Evolutionary conservation across 2,329 filamentous ascomycete species (phyloP).

Genomic region (Nemania sp.): DNA sequence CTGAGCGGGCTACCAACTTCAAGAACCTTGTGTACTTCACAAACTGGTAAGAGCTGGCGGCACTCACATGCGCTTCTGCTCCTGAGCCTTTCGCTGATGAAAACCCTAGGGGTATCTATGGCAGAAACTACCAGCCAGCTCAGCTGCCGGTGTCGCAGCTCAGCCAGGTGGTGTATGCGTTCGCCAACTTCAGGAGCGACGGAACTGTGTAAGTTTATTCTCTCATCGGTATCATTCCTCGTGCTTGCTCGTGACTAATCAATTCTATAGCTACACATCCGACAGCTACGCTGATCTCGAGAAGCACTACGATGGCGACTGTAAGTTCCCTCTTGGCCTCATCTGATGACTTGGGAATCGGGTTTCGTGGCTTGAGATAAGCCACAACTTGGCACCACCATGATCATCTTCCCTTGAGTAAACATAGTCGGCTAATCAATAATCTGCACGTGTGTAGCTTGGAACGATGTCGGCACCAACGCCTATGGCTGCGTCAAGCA

Average conservation of each 20-base stretch:
- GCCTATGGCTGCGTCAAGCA: constrained; percentile 83
- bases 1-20: constrained; percentile 40
- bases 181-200: constrained; percentile 73
- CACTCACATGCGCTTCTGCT: not conserved
- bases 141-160: constrained; percentile 71
- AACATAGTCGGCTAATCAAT: constrained; percentile 23
- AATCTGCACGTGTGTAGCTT: constrained; percentile 42
- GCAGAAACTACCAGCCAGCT: constrained; percentile 70
- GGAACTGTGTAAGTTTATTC: constrained; percentile 70
- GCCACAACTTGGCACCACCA: not conserved
- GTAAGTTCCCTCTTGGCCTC: constrained; percentile 40
- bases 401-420: not conserved
- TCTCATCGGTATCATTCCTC: not conserved
- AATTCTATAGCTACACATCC: constrained; percentile 56
- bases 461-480: constrained; percentile 69
- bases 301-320: constrained; percentile 74
- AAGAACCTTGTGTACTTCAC: constrained; percentile 54
- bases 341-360: not conserved
- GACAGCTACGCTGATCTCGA: constrained; percentile 73
- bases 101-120: constrained; percentile 68
- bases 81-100: constrained; percentile 12
- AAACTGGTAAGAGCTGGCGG: constrained; percentile 49
- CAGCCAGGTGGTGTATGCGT: constrained; percentile 80
- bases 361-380: not conserved
- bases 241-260: constrained; percentile 16